Percentiles rank a stretch among this genome's conserved stretches.
Evolutionary conservation across 164 flowering plant genomes (phyloP).

Genomic region (Vitis labrusca): DNA sequence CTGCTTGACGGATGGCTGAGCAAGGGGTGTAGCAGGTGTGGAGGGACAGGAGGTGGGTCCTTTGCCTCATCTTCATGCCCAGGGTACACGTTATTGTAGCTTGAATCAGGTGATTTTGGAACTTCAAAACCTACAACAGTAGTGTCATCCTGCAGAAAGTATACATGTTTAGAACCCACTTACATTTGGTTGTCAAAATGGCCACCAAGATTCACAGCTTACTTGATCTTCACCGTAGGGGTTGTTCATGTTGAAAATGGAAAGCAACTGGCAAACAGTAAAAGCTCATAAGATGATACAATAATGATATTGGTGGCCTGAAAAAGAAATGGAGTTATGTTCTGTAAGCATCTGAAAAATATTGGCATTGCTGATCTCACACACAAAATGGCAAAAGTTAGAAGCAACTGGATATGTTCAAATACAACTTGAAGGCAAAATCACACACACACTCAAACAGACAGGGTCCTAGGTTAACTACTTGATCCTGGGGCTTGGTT

Average conservation of each 20-base stretch:
- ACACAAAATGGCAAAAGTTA: no score
- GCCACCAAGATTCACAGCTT: conserved; percentile 16
- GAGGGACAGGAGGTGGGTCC: conserved; percentile 84
- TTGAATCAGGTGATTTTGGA: conserved; percentile 85
- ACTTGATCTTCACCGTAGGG: conserved; percentile 39
- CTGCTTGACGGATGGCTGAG: conserved; percentile 50
- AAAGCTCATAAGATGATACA: not conserved
- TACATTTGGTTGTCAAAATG: not conserved
- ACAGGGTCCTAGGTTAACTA: no score
- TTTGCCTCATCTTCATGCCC: conserved; percentile 73
- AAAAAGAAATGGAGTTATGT: no score
- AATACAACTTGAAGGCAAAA: no score
- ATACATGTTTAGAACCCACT: not conserved
- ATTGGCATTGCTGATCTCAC: no score
- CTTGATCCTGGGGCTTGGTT: no score
- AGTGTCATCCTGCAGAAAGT: conserved; percentile 57
- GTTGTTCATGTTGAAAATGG: conserved; percentile 43
- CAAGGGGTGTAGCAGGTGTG: conserved; percentile 72
- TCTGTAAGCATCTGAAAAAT: no score
- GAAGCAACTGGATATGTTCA: no score
- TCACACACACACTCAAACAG: no score
- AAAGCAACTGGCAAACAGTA: conserved; percentile 1
- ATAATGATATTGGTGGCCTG: no score
- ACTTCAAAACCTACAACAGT: conserved; percentile 84
- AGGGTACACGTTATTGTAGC: conserved; percentile 70